A percentile compares a stretch with the other conserved stretches of the same genome.
Conservation (phyloP, 83 land plant genomes). For the Diphasiastrum complanatum region DNA sequence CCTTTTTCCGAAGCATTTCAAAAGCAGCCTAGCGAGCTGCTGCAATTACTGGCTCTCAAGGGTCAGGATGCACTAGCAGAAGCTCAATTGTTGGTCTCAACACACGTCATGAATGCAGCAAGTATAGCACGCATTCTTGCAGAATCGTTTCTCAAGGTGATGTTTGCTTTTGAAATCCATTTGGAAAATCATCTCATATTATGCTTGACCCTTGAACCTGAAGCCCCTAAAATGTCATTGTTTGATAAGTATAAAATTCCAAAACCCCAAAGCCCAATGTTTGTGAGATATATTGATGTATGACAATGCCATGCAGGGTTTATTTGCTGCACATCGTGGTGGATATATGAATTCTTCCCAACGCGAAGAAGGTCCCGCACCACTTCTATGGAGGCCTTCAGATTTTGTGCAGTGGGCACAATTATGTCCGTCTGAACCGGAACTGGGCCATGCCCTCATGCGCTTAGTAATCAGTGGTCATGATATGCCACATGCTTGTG, state of each 20-base stretch:
- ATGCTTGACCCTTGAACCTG: too few relatives aligned
- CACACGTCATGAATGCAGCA: constrained; percentile 73
- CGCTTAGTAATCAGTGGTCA: constrained; percentile 91
- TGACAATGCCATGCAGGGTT: constrained; percentile 38
- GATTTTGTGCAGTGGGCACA: constrained; percentile 94
- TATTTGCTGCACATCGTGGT: constrained; percentile 90
- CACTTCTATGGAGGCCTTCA: constrained; percentile 85
- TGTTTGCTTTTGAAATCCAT: too few relatives aligned
- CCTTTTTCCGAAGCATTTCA: constrained; percentile 76
- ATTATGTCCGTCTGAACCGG: constrained; percentile 88
- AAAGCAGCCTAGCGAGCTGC: constrained; percentile 68
- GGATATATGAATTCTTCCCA: constrained; percentile 87
- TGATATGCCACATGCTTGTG: constrained; percentile 97
- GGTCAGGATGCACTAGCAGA: constrained; percentile 93
- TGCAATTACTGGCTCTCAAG: constrained; percentile 95
- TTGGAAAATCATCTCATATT: too few relatives aligned
- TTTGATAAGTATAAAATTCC: too few relatives aligned
- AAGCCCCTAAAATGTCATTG: too few relatives aligned
- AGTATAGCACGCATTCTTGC: constrained; percentile 90
- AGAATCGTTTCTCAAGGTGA: constrained; percentile 88
- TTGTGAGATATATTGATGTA: too few relatives aligned
- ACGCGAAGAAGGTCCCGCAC: constrained; percentile 94
- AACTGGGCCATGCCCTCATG: constrained; percentile 96
- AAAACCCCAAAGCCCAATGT: too few relatives aligned
- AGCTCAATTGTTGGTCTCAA: constrained; percentile 78